Conservation (phyloP, 75 land plant genomes). For the Cunninghamia lanceolata region DNA sequence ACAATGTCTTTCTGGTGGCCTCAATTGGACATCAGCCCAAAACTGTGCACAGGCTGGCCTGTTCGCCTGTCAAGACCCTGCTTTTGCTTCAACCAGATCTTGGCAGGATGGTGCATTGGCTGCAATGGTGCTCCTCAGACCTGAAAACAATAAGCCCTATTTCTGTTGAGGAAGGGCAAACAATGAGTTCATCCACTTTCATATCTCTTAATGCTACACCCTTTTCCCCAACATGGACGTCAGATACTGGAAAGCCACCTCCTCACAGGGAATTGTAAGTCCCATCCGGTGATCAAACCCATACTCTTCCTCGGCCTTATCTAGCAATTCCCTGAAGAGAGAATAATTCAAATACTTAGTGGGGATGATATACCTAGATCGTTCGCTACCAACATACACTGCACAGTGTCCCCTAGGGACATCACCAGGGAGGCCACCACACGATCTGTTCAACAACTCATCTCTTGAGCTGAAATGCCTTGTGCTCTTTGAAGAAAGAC, state of each 20-base stretch:
- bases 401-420: slow-evolving; percentile 41
- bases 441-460: too few relatives aligned
- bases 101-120: too few relatives aligned
- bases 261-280: not conserved
- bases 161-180: not conserved
- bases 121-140: too few relatives aligned
- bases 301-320: slow-evolving; percentile 59
- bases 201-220: too few relatives aligned
- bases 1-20: too few relatives aligned
- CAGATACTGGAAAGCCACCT: not conserved
- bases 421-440: too few relatives aligned
- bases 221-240: not conserved
- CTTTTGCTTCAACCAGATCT: too few relatives aligned
- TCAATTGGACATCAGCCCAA: too few relatives aligned
- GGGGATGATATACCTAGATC: slow-evolving; percentile 45
- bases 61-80: too few relatives aligned
- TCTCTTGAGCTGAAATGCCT: too few relatives aligned
- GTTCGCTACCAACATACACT: slow-evolving; percentile 60
- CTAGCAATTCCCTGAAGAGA: slow-evolving; percentile 49
- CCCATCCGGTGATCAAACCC: slow-evolving; percentile 32
- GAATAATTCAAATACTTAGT: slow-evolving; percentile 53
- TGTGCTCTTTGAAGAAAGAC: too few relatives aligned
- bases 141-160: not conserved
- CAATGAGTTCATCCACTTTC: not conserved
- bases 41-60: too few relatives aligned